Conservation (phyloP, 2,329 filamentous ascomycete species). For the Aureobasidium lini region DNA sequence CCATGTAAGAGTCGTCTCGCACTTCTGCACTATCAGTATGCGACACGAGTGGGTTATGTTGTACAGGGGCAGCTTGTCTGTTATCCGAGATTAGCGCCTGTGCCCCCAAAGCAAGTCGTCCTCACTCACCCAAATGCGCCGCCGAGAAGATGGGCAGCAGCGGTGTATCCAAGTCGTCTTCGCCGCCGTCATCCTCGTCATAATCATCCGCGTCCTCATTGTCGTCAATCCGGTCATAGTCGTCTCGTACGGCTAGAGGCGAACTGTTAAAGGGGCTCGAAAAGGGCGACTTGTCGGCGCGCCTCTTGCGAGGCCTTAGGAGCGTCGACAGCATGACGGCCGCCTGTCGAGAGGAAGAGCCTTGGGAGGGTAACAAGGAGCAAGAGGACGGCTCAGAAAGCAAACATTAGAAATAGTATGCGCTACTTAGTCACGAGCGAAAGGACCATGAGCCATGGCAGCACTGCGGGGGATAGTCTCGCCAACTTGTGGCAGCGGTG, state of each 20-base stretch:
- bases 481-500: constrained; percentile 6
- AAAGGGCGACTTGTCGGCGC: constrained; percentile 18
- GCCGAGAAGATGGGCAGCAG: constrained; percentile 74
- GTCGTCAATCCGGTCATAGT: constrained; percentile 16
- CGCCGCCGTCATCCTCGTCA: constrained; percentile 36
- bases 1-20: constrained; percentile 89
- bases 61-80: constrained; percentile 83
- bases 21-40: constrained; percentile 72
- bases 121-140: constrained; percentile 59
- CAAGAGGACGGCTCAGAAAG: neutral
- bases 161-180: constrained; percentile 40
- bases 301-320: constrained; percentile 27
- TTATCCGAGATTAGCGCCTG: neutral
- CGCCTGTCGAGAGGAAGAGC: neutral
- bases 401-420: constrained; percentile 3
- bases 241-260: constrained; percentile 24
- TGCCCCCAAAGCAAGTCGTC: neutral
- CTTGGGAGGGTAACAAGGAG: neutral
- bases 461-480: constrained; percentile 4
- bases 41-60: constrained; percentile 85
- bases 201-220: constrained; percentile 32
- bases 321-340: constrained; percentile 30
- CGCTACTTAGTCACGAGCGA: constrained; percentile 13
- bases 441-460: neutral
- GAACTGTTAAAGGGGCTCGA: constrained; percentile 15